Percentiles rank a stretch among this genome's conserved stretches.
Evolutionary conservation across 2,329 filamentous ascomycete species (phyloP).

Genomic region (Fusarium incarnatum): DNA sequence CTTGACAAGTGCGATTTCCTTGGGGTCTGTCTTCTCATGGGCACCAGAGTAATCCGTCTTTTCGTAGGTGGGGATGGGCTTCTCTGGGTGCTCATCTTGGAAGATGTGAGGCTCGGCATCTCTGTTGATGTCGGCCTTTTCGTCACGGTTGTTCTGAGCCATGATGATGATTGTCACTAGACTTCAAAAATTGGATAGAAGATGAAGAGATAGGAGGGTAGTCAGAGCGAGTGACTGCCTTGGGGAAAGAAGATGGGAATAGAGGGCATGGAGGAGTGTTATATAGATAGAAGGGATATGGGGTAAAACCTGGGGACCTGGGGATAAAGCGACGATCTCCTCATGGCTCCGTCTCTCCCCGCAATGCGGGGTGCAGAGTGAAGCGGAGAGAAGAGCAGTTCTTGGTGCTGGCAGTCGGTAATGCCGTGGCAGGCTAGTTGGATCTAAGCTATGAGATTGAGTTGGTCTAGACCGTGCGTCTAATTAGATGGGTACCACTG

Average conservation of each 20-base stretch:
- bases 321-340: slow-evolving; percentile 1
- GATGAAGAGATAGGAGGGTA: slow-evolving; percentile 5
- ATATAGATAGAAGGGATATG: slow-evolving; percentile 16
- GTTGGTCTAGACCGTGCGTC: slow-evolving; percentile 28
- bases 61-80: slow-evolving; percentile 31
- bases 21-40: slow-evolving; percentile 45
- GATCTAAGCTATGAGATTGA: slow-evolving; percentile 24
- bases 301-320: slow-evolving; percentile 8
- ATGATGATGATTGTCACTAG: slow-evolving; percentile 6
- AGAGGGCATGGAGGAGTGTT: slow-evolving; percentile 3
- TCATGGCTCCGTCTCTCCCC: slow-evolving; percentile 21
- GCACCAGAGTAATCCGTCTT: slow-evolving; percentile 45
- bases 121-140: slow-evolving; percentile 15
- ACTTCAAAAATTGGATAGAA: neutral
- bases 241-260: slow-evolving; percentile 1
- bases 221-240: slow-evolving; percentile 35
- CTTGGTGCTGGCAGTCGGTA: neutral
- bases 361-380: slow-evolving; percentile 32
- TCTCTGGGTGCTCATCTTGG: slow-evolving; percentile 36
- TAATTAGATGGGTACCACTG: neutral
- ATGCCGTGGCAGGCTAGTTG: slow-evolving; percentile 10
- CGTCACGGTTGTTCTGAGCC: slow-evolving; percentile 17
- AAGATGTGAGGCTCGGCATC: slow-evolving; percentile 38
- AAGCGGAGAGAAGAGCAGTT: neutral
- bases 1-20: slow-evolving; percentile 43